Evolutionary conservation across 2,329 filamentous ascomycete genomes (phyloP).

Genomic region (Beauveria brongniartii): DNA sequence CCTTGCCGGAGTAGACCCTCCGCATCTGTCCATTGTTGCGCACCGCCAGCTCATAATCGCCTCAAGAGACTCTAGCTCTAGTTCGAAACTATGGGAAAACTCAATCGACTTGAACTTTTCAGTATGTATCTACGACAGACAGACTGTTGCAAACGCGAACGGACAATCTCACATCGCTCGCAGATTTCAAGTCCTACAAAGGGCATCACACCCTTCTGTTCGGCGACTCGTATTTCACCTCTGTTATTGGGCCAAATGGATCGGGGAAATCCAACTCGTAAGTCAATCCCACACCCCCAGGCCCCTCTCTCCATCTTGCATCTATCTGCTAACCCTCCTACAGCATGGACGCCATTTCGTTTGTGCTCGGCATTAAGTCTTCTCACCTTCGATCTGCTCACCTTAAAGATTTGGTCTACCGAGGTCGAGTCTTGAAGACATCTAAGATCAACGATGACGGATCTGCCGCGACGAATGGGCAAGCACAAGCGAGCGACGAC

Average conservation of each 20-base stretch:
- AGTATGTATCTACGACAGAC: slow-evolving; percentile 47
- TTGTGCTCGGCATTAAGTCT: slow-evolving; percentile 96
- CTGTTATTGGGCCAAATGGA: slow-evolving; percentile 98
- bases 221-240: slow-evolving; percentile 97
- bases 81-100: slow-evolving; percentile 75
- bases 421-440: slow-evolving; percentile 84
- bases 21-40: neutral
- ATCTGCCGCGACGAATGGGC: slow-evolving; percentile 58
- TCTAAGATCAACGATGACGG: slow-evolving; percentile 90
- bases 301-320: too few relatives aligned
- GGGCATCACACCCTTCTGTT: slow-evolving; percentile 91
- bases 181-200: slow-evolving; percentile 99
- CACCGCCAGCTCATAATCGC: neutral
- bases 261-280: slow-evolving; percentile 98
- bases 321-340: slow-evolving; percentile 10
- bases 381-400: slow-evolving; percentile 94
- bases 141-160: neutral
- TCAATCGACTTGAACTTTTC: slow-evolving; percentile 88
- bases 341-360: slow-evolving; percentile 98
- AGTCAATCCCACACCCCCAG: slow-evolving; percentile 24
- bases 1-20: neutral
- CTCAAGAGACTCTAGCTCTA: neutral
- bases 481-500: slow-evolving; percentile 51
- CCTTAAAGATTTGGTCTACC: slow-evolving; percentile 90
- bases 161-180: slow-evolving; percentile 5